phyloP scores from a whole-genome alignment of 2,329 filamentous ascomycete species.

The Fusarium duplospermum region DNA sequence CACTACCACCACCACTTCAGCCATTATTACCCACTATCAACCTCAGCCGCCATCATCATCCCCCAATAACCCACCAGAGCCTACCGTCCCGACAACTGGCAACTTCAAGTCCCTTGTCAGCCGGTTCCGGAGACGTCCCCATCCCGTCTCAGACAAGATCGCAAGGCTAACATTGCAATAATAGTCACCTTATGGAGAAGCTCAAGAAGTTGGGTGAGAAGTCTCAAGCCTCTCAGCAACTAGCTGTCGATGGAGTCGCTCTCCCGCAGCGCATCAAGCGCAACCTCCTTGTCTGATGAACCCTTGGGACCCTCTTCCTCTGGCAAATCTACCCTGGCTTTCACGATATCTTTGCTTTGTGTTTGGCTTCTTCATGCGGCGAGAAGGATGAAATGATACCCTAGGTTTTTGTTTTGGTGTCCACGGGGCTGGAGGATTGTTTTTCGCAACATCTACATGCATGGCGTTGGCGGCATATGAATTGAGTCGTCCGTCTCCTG shows the following conservation, averaged over 20 bases:
- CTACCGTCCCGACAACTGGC: constrained; percentile 30
- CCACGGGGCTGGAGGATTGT: constrained; percentile 1
- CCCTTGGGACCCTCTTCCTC: not conserved
- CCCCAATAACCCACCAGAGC: constrained; percentile 15
- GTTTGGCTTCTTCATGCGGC: constrained; percentile 1
- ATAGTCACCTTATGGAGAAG: constrained; percentile 67
- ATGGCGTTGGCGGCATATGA: not conserved
- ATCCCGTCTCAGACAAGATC: constrained; percentile 44
- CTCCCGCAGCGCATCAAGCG: constrained; percentile 60
- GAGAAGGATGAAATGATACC: constrained; percentile 30
- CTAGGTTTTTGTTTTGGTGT: constrained; percentile 29
- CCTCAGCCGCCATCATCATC: constrained; percentile 12
- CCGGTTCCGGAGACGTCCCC: constrained; percentile 43
- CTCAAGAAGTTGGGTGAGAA: constrained; percentile 60
- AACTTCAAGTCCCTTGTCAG: constrained; percentile 41
- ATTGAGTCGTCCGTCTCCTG: not conserved
- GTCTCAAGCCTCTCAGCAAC: constrained; percentile 47
- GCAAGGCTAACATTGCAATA: constrained; percentile 46
- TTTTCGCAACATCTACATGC: not conserved
- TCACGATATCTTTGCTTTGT: not conserved
- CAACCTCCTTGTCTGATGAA: constrained; percentile 43
- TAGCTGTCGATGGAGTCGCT: constrained; percentile 47
- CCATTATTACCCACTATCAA: not conserved
- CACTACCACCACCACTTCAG: constrained; percentile 10
- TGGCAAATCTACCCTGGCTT: not conserved